Evolutionary conservation across 305 asterid species (phyloP), one percentile per base, ranked within the genome.

Genomic region (Fraxinus latifolia): DNA sequence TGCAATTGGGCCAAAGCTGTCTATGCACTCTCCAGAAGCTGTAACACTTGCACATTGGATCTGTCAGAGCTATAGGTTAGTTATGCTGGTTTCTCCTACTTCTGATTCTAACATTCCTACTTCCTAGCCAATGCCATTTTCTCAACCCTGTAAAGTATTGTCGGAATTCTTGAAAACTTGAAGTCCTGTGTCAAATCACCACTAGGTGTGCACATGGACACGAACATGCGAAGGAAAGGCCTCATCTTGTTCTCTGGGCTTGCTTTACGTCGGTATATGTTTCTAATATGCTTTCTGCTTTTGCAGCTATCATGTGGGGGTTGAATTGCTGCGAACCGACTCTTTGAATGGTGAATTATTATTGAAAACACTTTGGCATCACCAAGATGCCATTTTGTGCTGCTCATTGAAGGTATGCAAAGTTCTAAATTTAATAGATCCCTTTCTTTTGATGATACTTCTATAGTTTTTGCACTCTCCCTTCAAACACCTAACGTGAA

Each of bases 11-110:
- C 87, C 93, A 8, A 95, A 88, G 84, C 89, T 88, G 32, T 89
- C 95, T 76, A 92, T 94, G 3, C 91, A 89, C 82, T 95, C 96
- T 77, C 97, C 98, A 0, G 97, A 93, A 89, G 97, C 98, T 76
- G 87, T 90, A 0, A 93, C 98, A 1, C 89, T 95, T 7, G 95
- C 97, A 15, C 92, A 89, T 73, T 95, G 98, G 98, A 93, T 95
- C 83, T 93, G 95, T 87, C 97, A 91, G 85, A 93, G 98, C 92
- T 91, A 91, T 81, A 90, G 94, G 98, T 92, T 25, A 65, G 73
- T 62, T 82, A 55, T 44, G 80, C 29, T 17, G 36, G 37, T 25
- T 82, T 5, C 74, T 74, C 33, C 9, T 34, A 27, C 27, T 65
- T 80, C 14, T 6, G 23, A 25, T 9, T 36, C 80, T 34, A 50